Evolutionary conservation across 306 rosid species (phyloP).

Genomic region (Cyclanthera cordifolia): DNA sequence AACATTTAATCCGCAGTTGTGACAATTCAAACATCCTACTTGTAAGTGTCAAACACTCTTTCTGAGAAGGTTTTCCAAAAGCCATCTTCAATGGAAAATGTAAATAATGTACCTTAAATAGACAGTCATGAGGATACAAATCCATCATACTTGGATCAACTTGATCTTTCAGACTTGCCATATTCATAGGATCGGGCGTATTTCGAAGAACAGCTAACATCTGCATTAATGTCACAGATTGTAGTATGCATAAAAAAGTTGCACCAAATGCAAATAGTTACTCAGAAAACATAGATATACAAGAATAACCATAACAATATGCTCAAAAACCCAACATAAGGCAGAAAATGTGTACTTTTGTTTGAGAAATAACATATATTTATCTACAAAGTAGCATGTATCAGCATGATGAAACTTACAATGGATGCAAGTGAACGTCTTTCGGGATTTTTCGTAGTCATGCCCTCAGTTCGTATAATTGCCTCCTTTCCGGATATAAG

Average conservation of each 20-base stretch:
- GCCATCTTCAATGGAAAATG: constrained; percentile 1
- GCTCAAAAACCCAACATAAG: not conserved
- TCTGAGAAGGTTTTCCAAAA: not conserved
- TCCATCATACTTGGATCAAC: constrained; percentile 87
- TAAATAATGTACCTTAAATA: constrained; percentile 51
- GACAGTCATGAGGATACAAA: constrained; percentile 94
- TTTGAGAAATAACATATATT: not conserved
- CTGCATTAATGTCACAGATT: constrained; percentile 37
- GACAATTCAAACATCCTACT: not conserved
- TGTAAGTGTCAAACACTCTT: constrained; percentile 6
- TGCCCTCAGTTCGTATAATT: constrained; percentile 65
- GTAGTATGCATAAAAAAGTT: not conserved
- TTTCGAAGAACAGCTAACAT: constrained; percentile 74
- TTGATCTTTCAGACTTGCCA: constrained; percentile 67
- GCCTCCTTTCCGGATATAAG: constrained; percentile 85
- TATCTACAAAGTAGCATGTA: constrained; percentile 5
- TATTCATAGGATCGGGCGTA: constrained; percentile 60
- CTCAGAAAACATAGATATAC: constrained; percentile 8
- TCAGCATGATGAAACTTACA: constrained; percentile 39
- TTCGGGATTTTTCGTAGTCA: constrained; percentile 48
- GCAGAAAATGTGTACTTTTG: constrained; percentile 3
- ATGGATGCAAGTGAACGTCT: constrained; percentile 84
- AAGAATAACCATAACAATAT: not conserved
- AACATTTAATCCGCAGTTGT: not conserved
- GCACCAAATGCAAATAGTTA: constrained; percentile 6